These are phyloP conservation scores for Byssothecium circinans DNA, from an alignment of 2,329 filamentous ascomycete species.

Conservation along the genomic window DNA sequence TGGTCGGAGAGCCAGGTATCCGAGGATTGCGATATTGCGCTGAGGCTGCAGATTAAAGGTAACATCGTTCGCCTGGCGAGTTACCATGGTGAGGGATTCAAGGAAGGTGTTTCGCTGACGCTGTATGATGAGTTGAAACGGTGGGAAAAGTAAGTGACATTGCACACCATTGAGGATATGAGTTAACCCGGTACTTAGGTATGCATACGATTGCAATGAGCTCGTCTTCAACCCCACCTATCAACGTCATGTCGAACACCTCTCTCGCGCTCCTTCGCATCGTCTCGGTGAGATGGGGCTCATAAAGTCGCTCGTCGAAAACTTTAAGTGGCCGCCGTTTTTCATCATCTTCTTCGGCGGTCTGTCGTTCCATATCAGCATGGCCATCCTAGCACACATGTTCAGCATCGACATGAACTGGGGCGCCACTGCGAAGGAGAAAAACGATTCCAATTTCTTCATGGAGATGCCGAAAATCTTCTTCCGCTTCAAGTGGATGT, in stretches of 20 bases:
- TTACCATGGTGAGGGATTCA: slow-evolving; percentile 69
- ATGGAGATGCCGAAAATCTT: slow-evolving; percentile 79
- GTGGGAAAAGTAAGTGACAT: slow-evolving; percentile 63
- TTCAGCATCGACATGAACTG: slow-evolving; percentile 83
- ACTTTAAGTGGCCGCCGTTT: slow-evolving; percentile 64
- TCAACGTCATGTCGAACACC: slow-evolving; percentile 62
- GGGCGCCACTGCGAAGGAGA: slow-evolving; percentile 81
- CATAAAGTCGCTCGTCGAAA: slow-evolving; percentile 55
- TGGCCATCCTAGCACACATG: slow-evolving; percentile 78
- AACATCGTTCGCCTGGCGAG: slow-evolving; percentile 69
- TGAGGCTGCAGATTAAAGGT: slow-evolving; percentile 68
- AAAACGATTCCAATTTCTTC: slow-evolving; percentile 80
- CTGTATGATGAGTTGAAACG: slow-evolving; percentile 70
- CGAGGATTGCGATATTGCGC: slow-evolving; percentile 73
- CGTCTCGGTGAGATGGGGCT: slow-evolving; percentile 58
- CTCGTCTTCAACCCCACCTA: slow-evolving; percentile 69
- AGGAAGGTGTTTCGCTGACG: slow-evolving; percentile 72
- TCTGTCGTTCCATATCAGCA: slow-evolving; percentile 74
- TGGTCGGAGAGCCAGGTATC: slow-evolving; percentile 78
- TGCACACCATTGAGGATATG: neutral
- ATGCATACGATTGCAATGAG: slow-evolving; percentile 70
- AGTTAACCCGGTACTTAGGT: slow-evolving; percentile 6
- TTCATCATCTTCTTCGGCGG: slow-evolving; percentile 80
- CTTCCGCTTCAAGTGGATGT: slow-evolving; percentile 69
- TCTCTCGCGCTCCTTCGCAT: slow-evolving; percentile 62